These are phyloP conservation scores for Aspergillus incahuasiensis DNA, from an alignment of 495 filamentous ascomycete genomes.

Conservation along the genomic window DNA sequence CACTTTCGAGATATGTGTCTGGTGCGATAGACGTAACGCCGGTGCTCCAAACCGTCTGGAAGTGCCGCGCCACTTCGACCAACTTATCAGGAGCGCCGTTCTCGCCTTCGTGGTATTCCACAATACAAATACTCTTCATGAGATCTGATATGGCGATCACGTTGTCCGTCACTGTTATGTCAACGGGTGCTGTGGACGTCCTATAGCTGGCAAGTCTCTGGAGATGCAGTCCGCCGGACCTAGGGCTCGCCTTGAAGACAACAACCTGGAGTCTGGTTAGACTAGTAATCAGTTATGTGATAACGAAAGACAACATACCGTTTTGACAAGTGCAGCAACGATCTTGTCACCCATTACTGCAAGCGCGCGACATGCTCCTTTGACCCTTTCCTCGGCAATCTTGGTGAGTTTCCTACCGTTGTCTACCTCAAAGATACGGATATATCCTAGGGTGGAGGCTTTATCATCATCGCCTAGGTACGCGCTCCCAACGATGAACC, in stretches of 20 bases:
- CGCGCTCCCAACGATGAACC: constrained; percentile 85
- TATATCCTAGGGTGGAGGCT: constrained; percentile 61
- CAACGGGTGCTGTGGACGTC: constrained; percentile 79
- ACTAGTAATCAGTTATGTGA: neutral
- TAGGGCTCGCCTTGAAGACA: constrained; percentile 51
- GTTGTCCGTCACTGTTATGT: constrained; percentile 65
- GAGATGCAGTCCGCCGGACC: constrained; percentile 47
- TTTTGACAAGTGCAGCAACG: constrained; percentile 81
- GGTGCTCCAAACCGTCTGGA: constrained; percentile 75
- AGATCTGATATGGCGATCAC: constrained; percentile 82
- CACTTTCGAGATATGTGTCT: constrained; percentile 71
- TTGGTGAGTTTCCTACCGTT: constrained; percentile 64
- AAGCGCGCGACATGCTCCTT: constrained; percentile 73
- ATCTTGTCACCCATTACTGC: constrained; percentile 72
- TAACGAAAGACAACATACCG: constrained; percentile 46
- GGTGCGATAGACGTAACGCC: constrained; percentile 67
- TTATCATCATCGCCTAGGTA: constrained; percentile 59
- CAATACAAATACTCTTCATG: constrained; percentile 84
- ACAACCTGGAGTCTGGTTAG: constrained; percentile 43
- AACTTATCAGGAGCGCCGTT: constrained; percentile 47
- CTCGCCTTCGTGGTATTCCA: constrained; percentile 56
- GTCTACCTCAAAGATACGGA: constrained; percentile 80
- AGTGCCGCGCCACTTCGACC: constrained; percentile 73
- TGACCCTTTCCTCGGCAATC: constrained; percentile 57
- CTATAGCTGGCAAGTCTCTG: constrained; percentile 68